These are phyloP conservation scores for Argentina anserina DNA, from an alignment of 306 rosid species.

Conservation along the genomic window DNA sequence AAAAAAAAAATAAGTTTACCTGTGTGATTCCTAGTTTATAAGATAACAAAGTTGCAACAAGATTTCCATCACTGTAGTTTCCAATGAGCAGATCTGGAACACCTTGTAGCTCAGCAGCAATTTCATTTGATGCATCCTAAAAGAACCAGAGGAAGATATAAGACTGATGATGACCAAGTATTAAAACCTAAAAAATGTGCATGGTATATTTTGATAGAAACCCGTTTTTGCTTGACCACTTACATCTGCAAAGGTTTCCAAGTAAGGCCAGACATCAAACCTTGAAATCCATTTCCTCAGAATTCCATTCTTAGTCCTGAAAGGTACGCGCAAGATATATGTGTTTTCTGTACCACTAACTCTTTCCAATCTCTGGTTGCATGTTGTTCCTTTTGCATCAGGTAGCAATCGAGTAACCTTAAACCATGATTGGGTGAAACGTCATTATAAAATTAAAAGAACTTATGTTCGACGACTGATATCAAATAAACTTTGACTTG, in stretches of 20 bases:
- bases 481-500: conserved; percentile 13
- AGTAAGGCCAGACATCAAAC: conserved; percentile 57
- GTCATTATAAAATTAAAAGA: neutral
- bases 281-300: conserved; percentile 93
- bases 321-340: conserved; percentile 89
- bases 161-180: neutral
- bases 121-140: conserved; percentile 35
- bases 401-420: conserved; percentile 88
- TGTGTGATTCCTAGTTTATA: conserved; percentile 38
- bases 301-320: conserved; percentile 68
- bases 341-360: conserved; percentile 76
- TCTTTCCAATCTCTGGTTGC: conserved; percentile 91
- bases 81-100: conserved; percentile 43
- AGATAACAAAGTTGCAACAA: conserved; percentile 44
- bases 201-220: neutral
- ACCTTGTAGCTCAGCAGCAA: conserved; percentile 42
- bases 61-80: conserved; percentile 49
- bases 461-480: neutral
- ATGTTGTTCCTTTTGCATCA: conserved; percentile 87
- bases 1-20: neutral
- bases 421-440: conserved; percentile 7
- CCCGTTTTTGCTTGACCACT: neutral
- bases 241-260: conserved; percentile 17
- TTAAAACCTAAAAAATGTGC: neutral
- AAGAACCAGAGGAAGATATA: conserved; percentile 2